phyloP scores from a whole-genome alignment of 2,329 filamentous ascomycete genomes.

The Hypoxylon sp. region DNA sequence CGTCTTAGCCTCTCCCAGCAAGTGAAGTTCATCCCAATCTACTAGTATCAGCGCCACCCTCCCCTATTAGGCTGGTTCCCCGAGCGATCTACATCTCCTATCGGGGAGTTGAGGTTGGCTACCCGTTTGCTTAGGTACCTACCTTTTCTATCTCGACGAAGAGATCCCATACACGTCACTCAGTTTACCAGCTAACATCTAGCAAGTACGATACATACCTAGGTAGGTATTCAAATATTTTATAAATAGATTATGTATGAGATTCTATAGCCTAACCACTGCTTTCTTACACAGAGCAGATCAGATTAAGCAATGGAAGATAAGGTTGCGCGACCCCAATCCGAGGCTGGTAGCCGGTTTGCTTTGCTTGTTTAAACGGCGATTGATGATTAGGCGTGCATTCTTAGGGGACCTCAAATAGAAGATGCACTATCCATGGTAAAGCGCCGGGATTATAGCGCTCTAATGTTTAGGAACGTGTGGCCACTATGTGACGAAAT shows the following conservation, averaged over 20 bases:
- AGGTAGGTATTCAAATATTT: too few relatives aligned
- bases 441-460: conserved; percentile 27
- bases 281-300: conserved; percentile 10
- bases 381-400: background rate
- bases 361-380: background rate
- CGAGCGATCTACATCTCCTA: background rate
- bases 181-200: background rate
- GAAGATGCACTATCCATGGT: background rate
- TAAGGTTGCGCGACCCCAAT: conserved; percentile 8
- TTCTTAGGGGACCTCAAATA: conserved; percentile 1
- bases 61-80: background rate
- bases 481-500: conserved; percentile 38
- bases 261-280: conserved; percentile 1
- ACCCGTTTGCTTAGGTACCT: conserved; percentile 1
- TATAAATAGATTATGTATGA: conserved; percentile 10
- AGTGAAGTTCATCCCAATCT: background rate
- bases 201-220: conserved; percentile 1
- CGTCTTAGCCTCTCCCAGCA: background rate
- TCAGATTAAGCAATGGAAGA: conserved; percentile 3
- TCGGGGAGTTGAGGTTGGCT: background rate
- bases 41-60: conserved; percentile 1
- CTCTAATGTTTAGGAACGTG: conserved; percentile 35
- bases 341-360: background rate
- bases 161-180: conserved; percentile 25
- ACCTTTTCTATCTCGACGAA: conserved; percentile 9